Conservation (phyloP, 2,329 filamentous ascomycete genomes). For the Ascochyta pisi region DNA sequence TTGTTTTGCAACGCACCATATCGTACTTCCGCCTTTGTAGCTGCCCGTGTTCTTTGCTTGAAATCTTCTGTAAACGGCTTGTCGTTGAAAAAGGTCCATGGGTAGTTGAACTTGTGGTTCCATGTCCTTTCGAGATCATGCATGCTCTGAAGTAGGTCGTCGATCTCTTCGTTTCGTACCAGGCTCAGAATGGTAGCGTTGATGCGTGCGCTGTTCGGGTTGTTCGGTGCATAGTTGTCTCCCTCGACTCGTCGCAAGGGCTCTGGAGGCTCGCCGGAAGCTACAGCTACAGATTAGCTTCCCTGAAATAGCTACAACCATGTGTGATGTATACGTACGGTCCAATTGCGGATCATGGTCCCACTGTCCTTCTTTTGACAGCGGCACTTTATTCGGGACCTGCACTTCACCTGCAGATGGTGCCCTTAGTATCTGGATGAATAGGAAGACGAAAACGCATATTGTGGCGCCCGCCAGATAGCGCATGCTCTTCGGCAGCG, state of each 20-base stretch:
- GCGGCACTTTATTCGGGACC: slow-evolving; percentile 34
- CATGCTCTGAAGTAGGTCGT: slow-evolving; percentile 88
- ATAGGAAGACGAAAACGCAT: slow-evolving; percentile 77
- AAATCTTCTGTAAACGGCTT: slow-evolving; percentile 93
- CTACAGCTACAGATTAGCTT: slow-evolving; percentile 55
- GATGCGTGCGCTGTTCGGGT: slow-evolving; percentile 79
- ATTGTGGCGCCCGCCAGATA: slow-evolving; percentile 75
- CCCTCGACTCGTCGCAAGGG: slow-evolving; percentile 72
- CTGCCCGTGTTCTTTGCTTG: slow-evolving; percentile 78
- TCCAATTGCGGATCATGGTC: slow-evolving; percentile 86
- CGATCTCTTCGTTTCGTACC: slow-evolving; percentile 88
- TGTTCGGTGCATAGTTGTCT: slow-evolving; percentile 78
- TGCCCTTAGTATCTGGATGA: slow-evolving; percentile 75
- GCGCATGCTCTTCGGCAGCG: slow-evolving; percentile 83
- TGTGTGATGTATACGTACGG: slow-evolving; percentile 63
- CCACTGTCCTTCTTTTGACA: slow-evolving; percentile 64
- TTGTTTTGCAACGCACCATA: slow-evolving; percentile 67
- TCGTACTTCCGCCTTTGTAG: slow-evolving; percentile 85
- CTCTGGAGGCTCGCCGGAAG: slow-evolving; percentile 82
- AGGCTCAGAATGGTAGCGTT: slow-evolving; percentile 92
- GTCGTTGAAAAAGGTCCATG: slow-evolving; percentile 99
- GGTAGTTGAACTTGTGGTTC: slow-evolving; percentile 99
- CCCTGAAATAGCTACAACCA: background rate
- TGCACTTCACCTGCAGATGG: slow-evolving; percentile 55
- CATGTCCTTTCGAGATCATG: slow-evolving; percentile 89